Percentiles rank a stretch among this genome's conserved stretches.
Conservation (phyloP, 345 rosid species). For the Populus davidiana region DNA sequence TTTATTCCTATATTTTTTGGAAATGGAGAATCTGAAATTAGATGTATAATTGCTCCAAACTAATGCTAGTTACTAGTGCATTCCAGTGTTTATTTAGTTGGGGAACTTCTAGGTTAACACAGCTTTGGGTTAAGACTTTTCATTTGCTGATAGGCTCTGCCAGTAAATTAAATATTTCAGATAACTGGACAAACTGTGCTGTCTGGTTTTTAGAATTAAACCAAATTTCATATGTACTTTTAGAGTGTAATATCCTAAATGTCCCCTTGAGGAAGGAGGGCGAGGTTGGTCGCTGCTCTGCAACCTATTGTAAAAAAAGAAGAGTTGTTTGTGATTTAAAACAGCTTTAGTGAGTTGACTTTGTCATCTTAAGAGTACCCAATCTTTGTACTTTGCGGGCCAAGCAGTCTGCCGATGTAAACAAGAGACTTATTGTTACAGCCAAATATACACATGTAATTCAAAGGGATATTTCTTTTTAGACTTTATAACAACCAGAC, state of each 20-base stretch:
- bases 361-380: background rate
- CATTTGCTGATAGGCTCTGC: background rate
- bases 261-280: background rate
- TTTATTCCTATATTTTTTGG: background rate
- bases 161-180: background rate
- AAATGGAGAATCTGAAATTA: background rate
- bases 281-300: no score
- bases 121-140: background rate
- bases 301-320: no score
- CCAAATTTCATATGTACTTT: no score
- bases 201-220: background rate
- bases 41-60: slow-evolving; percentile 1
- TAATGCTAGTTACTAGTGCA: background rate
- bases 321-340: background rate
- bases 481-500: background rate
- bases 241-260: background rate
- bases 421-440: background rate
- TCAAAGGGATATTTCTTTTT: background rate
- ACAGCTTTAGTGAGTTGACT: background rate
- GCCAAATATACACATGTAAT: background rate
- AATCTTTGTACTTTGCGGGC: background rate
- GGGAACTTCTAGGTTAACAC: background rate
- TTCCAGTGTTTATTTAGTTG: background rate
- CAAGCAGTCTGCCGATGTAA: background rate
- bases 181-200: background rate